Percentiles rank a stretch among this genome's conserved stretches.
Evolutionary conservation across 2,329 filamentous ascomycete genomes (phyloP).

Genomic region (Fusarium pseudonygamai): DNA sequence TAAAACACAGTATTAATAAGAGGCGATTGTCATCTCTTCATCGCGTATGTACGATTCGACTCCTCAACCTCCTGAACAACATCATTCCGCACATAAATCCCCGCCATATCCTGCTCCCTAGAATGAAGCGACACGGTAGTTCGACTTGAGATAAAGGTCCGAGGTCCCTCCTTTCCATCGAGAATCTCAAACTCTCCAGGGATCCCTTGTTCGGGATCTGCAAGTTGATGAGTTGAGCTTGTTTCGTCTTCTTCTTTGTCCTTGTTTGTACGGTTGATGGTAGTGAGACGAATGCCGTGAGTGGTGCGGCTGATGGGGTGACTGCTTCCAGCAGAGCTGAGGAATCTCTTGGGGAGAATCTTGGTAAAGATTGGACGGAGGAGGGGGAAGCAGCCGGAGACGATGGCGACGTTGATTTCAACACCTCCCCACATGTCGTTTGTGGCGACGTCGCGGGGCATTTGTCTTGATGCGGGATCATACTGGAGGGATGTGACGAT

Average conservation of each 20-base stretch:
- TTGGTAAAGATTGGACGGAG: slow-evolving; percentile 37
- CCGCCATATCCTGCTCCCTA: slow-evolving; percentile 5
- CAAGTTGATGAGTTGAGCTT: slow-evolving; percentile 38
- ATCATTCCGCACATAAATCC: slow-evolving; percentile 32
- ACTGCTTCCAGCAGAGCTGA: slow-evolving; percentile 35
- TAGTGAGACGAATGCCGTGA: slow-evolving; percentile 28
- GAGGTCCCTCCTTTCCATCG: slow-evolving; percentile 10
- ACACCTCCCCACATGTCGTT: slow-evolving; percentile 35
- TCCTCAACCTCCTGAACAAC: slow-evolving; percentile 31
- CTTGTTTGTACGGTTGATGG: slow-evolving; percentile 30
- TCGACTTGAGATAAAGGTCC: slow-evolving; percentile 24
- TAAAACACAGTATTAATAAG: not conserved
- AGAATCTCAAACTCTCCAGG: slow-evolving; percentile 24
- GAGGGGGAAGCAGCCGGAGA: slow-evolving; percentile 39
- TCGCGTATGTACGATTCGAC: not conserved
- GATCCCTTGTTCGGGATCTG: slow-evolving; percentile 25
- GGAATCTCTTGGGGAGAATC: slow-evolving; percentile 35
- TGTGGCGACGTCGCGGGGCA: slow-evolving; percentile 30
- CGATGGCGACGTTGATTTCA: slow-evolving; percentile 38
- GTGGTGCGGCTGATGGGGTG: slow-evolving; percentile 34
- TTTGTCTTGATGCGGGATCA: slow-evolving; percentile 27
- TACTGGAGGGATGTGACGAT: slow-evolving; percentile 28
- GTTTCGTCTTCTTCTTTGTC: slow-evolving; percentile 35
- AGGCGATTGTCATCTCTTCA: slow-evolving; percentile 6
- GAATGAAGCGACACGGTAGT: slow-evolving; percentile 1